phyloP scores from a whole-genome alignment of 352 stramenopile genomes.

The Globisporangium recalcitrans region DNA sequence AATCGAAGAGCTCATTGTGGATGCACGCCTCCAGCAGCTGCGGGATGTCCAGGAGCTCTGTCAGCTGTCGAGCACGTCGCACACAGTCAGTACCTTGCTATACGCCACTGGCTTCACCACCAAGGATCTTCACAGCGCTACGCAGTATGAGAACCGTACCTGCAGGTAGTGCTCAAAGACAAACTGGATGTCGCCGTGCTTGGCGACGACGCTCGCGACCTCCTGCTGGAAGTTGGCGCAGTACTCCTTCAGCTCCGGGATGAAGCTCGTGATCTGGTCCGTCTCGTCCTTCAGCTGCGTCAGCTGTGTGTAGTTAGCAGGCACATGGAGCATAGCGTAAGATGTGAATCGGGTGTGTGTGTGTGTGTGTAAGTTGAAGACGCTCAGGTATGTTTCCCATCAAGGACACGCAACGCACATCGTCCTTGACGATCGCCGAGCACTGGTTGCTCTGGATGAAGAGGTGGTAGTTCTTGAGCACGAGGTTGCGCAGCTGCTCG shows the following conservation, averaged over 20 bases:
- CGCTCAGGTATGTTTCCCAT: too few relatives aligned
- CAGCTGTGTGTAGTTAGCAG: conserved; percentile 28
- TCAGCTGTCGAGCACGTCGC: conserved; percentile 60
- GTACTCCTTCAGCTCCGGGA: conserved; percentile 55
- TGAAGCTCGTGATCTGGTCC: conserved; percentile 31
- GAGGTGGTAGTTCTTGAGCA: conserved; percentile 88
- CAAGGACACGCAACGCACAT: conserved; percentile 45
- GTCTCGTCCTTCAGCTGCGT: conserved; percentile 69
- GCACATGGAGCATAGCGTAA: background rate
- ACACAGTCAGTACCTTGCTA: background rate
- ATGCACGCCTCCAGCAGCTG: conserved; percentile 97
- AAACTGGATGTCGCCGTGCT: conserved; percentile 83
- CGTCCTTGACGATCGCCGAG: conserved; percentile 72
- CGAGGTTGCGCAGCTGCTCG: conserved; percentile 71
- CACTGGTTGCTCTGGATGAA: conserved; percentile 90
- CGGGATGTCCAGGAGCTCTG: conserved; percentile 97
- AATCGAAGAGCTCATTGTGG: conserved; percentile 94
- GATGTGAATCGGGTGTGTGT: background rate
- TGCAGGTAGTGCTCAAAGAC: conserved; percentile 88
- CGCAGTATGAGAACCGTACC: conserved; percentile 27
- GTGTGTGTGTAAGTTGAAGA: background rate
- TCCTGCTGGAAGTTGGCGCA: conserved; percentile 52
- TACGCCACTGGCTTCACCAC: background rate
- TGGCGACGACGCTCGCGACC: conserved; percentile 46
- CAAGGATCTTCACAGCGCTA: background rate